phyloP scores from a whole-genome alignment of 768 basidiomycete species.

The Hebeloma cylindrosporum region DNA sequence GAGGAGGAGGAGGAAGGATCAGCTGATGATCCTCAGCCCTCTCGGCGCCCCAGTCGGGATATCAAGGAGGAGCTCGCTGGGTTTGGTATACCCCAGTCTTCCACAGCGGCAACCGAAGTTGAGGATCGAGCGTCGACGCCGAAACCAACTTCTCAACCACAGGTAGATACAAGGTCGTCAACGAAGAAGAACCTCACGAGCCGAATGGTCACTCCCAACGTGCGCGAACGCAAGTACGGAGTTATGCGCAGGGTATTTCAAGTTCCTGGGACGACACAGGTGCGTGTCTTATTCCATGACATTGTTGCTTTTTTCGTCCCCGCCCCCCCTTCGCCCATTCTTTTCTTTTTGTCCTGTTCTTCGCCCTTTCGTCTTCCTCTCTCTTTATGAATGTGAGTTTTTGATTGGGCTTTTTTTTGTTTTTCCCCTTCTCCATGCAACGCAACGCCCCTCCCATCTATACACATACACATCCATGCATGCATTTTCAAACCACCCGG shows the following conservation, averaged over 20 bases:
- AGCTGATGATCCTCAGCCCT: neutral
- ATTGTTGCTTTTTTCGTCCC: neutral
- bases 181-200: too few relatives aligned
- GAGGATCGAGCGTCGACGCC: neutral
- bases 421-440: conserved; percentile 18
- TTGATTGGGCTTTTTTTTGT: conserved; percentile 16
- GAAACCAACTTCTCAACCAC: neutral
- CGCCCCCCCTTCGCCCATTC: conserved; percentile 6
- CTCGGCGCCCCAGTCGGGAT: neutral
- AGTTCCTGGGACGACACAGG: conserved; percentile 25
- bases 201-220: conserved; percentile 19
- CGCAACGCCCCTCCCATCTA: conserved; percentile 6
- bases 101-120: neutral
- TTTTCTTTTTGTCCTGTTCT: neutral
- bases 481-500: neutral
- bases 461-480: neutral
- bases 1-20: conserved; percentile 13
- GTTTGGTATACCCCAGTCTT: conserved; percentile 4
- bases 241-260: conserved; percentile 25
- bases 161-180: conserved; percentile 5
- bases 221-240: conserved; percentile 28
- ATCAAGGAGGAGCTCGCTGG: neutral
- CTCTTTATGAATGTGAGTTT: conserved; percentile 16
- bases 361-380: conserved; percentile 2
- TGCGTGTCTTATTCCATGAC: conserved; percentile 20